Evolutionary conservation across 2,329 filamentous ascomycete species (phyloP), one percentile per base, ranked within the genome.

Genomic region (Zymoseptoria crescenta): DNA sequence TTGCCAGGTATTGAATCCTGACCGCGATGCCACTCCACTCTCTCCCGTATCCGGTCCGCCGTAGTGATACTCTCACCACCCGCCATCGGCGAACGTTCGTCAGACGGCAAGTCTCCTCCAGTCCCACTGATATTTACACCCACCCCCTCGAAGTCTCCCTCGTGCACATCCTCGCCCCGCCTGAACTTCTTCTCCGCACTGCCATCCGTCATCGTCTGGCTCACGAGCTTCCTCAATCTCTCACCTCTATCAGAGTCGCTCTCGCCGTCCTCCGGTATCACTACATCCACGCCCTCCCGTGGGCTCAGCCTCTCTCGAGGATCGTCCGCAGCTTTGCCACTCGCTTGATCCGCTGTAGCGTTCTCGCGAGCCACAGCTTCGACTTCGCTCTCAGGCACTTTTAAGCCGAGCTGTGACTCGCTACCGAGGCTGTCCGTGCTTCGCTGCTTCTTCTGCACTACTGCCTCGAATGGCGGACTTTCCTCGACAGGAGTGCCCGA

Each of bases 321-420:
- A 13, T 45, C 35, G 35, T 45, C 35, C 13, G 35, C 35, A 45
- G n/a, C 16, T 5, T 45, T 4, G 5, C 62, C 62, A 45, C 41
- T 56, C 13, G 60, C 59, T 13, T 58, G 57, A n/a, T 56, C 59
- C 2, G 50, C 21, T 20, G 59, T 62, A 7, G 56, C 29, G 30
- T 64, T 64, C 41, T 64, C 62, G 3, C 55, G 52, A 28, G 61
- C 59, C 35, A 64, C 59, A 4, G 60, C 60, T 24, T 55, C 53
- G 19, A 54, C 62, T 27, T 51, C 51, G 27, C 48, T 35, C 49
- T 62, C 62, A 7, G 62, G 62, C 2, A 64, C 58, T 20, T 55
- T 41, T 13, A 64, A 41, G 8, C 48, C 57, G 10, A 56, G 21
- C 6, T n/a, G 19, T 19, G 24, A 41, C 35, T 49, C 48, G 49